Evolutionary conservation across 305 asterid genomes (phyloP).

Genomic region (Stenogyne calaminthoides): DNA sequence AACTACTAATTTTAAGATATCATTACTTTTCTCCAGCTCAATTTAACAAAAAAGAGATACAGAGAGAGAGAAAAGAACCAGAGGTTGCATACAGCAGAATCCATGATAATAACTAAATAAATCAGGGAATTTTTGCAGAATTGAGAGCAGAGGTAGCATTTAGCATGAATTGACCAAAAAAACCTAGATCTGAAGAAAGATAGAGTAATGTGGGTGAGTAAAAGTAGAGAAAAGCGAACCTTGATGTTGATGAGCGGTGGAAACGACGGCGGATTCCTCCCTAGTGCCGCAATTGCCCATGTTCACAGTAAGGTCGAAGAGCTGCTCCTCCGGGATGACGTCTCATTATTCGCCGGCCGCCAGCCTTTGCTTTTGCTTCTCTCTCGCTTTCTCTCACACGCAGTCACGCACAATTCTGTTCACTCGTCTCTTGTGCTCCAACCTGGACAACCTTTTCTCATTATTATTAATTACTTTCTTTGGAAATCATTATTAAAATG

Average conservation of each 20-base stretch:
- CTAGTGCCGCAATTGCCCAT: constrained; percentile 99
- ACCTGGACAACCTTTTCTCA: constrained; percentile 32
- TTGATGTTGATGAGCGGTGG: constrained; percentile 84
- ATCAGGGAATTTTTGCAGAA: not conserved
- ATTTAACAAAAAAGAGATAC: not conserved
- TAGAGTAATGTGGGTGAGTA: constrained; percentile 11
- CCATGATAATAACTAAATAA: not conserved
- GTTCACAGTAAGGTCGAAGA: constrained; percentile 23
- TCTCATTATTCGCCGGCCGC: constrained; percentile 46
- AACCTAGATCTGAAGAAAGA: constrained; percentile 44
- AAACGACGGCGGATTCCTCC: constrained; percentile 87
- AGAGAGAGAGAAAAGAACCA: not conserved
- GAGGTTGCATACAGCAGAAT: constrained; percentile 1
- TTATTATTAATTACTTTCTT: constrained; percentile 20
- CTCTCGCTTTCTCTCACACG: not conserved
- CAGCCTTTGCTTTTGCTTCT: constrained; percentile 27
- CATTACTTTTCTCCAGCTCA: not conserved
- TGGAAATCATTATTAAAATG: not conserved
- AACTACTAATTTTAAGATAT: not conserved
- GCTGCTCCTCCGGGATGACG: constrained; percentile 34
- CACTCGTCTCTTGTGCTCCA: constrained; percentile 37
- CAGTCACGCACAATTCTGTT: constrained; percentile 26
- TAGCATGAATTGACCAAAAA: constrained; percentile 28
- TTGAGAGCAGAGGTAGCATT: not conserved
- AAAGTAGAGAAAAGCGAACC: constrained; percentile 33